Base-by-base conservation (phyloP, 2,329 filamentous ascomycete genomes). In the Gremmenia infestans region DNA sequence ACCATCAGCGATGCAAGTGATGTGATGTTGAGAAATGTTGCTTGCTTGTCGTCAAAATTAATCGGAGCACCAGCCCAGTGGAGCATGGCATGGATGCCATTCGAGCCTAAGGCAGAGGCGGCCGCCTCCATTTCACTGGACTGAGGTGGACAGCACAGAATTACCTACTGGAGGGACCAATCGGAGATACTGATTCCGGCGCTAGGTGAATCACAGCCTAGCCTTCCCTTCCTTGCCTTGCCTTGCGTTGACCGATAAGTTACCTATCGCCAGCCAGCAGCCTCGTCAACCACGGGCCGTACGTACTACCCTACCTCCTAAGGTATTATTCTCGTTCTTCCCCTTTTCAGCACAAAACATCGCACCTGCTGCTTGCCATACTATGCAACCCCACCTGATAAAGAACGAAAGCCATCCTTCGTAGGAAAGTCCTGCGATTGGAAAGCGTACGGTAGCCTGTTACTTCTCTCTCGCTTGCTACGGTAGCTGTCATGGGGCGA, bases 21-120 rank as follows among this genome's bases (percentile, higher is more conserved):
- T 32, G 11, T 17, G 45, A 14, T 14, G 45, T 28, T 45, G 42
- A 45, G 19, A 11, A 45, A 19, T 32, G 28, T 32, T 32, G 28
- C 28, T 45, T 45, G 42, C 42, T 45, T 51, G 60, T 59, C 48
- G 58, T 59, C 52, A 36, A 56, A 49, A 57, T 50, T 40, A 17
- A 6, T 17, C 17, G 5, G 37, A 40, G 37, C 37, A n/a, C 7
- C 17, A 40, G 14, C n/a, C 8, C 28, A 32, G 28, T 40, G 15
- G 1, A 40, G 15, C n/a, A 5, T 8, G n/a, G 37, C 15, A n/a
- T 32, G 2, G 28, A 32, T 32, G 11, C 3, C 3, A 32, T 14
- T 19, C 2, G 5, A 12, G 42, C 42, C 42, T 45, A 12, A 45
- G 42, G 42, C 42, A 45, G 17, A 12, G 14, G 42, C 28, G 28